Conservation (phyloP, 345 rosid species). For the Eucalyptus pauciflora region DNA sequence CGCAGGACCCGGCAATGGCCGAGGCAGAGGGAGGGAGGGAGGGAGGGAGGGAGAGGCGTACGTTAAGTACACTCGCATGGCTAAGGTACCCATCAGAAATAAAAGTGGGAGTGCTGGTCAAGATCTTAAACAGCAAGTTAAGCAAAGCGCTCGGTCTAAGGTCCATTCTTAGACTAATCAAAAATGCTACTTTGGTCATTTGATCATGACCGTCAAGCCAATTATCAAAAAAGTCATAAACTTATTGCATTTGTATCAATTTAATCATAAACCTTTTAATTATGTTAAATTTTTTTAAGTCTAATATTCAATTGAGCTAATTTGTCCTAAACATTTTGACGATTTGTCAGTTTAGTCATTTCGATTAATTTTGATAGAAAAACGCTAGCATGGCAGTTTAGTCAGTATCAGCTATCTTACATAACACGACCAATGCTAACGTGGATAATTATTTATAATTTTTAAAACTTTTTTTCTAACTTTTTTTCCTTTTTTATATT, state of each 20-base stretch:
- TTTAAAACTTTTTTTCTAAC: too few relatives aligned
- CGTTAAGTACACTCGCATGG: neutral
- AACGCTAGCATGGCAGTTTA: accelerated
- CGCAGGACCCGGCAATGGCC: neutral
- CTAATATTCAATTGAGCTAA: too few relatives aligned
- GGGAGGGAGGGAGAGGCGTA: neutral
- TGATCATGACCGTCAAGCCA: neutral
- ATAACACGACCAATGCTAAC: accelerated
- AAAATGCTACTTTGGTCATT: neutral
- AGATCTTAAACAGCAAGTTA: neutral
- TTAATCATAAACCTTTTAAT: too few relatives aligned
- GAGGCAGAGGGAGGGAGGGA: neutral
- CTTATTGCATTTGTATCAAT: too few relatives aligned
- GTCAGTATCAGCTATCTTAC: accelerated
- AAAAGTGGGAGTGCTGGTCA: neutral
- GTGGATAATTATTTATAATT: accelerated
- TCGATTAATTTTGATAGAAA: too few relatives aligned
- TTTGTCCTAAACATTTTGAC: too few relatives aligned
- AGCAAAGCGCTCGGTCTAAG: neutral
- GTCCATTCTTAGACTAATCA: neutral
- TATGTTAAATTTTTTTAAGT: too few relatives aligned
- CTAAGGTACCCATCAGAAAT: neutral
- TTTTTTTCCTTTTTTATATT: too few relatives aligned
- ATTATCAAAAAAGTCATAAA: neutral
- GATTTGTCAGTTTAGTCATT: too few relatives aligned